A percentile compares a stretch with the other conserved stretches of the same genome.
phyloP scores from a whole-genome alignment of 2,329 filamentous ascomycete species.

The Cladorrhinum sp. region DNA sequence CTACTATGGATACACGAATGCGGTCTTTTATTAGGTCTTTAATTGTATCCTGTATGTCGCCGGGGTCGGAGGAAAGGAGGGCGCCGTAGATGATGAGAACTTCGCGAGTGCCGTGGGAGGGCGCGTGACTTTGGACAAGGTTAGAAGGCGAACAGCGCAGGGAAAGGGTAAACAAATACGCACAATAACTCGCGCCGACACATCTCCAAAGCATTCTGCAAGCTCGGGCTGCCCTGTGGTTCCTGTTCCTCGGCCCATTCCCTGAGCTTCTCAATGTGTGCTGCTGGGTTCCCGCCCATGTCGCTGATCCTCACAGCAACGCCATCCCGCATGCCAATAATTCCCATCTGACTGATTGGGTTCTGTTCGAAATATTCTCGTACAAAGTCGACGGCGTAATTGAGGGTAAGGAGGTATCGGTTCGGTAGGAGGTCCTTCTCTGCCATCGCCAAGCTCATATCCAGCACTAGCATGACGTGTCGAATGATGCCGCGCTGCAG shows the following conservation, averaged over 20 bases:
- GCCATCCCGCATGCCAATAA: slow-evolving; percentile 91
- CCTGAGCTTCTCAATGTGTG: slow-evolving; percentile 77
- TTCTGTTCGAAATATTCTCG: slow-evolving; percentile 98
- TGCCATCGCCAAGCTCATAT: slow-evolving; percentile 89
- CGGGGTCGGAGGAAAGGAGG: slow-evolving; percentile 84
- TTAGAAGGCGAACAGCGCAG: neutral
- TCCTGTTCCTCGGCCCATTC: slow-evolving; percentile 61
- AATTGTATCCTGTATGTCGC: slow-evolving; percentile 92
- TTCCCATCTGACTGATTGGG: slow-evolving; percentile 90
- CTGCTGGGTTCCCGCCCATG: slow-evolving; percentile 85
- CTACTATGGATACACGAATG: slow-evolving; percentile 85
- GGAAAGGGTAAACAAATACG: slow-evolving; percentile 32
- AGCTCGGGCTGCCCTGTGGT: slow-evolving; percentile 69
- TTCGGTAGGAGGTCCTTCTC: slow-evolving; percentile 94
- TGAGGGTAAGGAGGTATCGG: slow-evolving; percentile 76
- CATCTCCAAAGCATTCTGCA: slow-evolving; percentile 97
- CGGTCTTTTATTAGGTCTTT: slow-evolving; percentile 72
- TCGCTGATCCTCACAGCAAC: slow-evolving; percentile 82
- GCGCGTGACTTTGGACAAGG: slow-evolving; percentile 64
- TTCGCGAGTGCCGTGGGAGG: slow-evolving; percentile 89
- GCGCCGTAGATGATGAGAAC: slow-evolving; percentile 90
- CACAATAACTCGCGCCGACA: slow-evolving; percentile 85
- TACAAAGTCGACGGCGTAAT: slow-evolving; percentile 83
- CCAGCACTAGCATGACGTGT: slow-evolving; percentile 86
- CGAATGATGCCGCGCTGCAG: slow-evolving; percentile 95